These are phyloP conservation scores for Akanthomyces lecanii DNA, from an alignment of 2,329 filamentous ascomycete species.

Conservation along the genomic window DNA sequence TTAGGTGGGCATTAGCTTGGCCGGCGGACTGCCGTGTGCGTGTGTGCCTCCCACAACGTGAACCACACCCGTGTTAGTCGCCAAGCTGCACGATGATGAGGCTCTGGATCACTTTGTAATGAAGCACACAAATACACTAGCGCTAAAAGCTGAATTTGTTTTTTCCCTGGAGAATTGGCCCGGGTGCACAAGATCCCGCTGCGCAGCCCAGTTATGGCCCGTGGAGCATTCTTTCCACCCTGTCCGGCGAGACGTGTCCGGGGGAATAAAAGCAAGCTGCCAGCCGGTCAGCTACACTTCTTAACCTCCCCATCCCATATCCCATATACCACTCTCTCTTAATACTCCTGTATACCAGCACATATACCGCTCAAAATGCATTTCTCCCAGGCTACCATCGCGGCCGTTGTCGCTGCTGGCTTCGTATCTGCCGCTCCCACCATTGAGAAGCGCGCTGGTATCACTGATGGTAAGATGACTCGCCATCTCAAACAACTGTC, in stretches of 20 bases:
- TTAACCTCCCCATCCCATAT: not conserved
- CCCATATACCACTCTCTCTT: not conserved
- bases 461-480: constrained; percentile 19
- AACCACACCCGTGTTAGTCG: not conserved
- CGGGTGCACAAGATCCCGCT: not conserved
- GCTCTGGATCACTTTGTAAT: not conserved
- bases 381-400: constrained; percentile 18
- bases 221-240: not conserved
- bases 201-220: not conserved
- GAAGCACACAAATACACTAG: not conserved
- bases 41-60: not conserved
- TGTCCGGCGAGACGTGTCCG: not conserved
- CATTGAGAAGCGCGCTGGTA: constrained; percentile 18
- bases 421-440: constrained; percentile 18
- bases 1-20: not conserved
- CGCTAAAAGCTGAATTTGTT: not conserved
- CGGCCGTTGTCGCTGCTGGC: constrained; percentile 18
- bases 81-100: not conserved
- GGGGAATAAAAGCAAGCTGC: constrained; percentile 1
- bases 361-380: constrained; percentile 16
- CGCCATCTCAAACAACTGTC: not conserved
- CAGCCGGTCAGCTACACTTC: not conserved
- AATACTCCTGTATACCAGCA: not conserved
- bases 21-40: not conserved
- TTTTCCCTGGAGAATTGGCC: not conserved